Evolutionary conservation across 257 asterid species (phyloP).

Genomic region (Knoxia roxburghii): DNA sequence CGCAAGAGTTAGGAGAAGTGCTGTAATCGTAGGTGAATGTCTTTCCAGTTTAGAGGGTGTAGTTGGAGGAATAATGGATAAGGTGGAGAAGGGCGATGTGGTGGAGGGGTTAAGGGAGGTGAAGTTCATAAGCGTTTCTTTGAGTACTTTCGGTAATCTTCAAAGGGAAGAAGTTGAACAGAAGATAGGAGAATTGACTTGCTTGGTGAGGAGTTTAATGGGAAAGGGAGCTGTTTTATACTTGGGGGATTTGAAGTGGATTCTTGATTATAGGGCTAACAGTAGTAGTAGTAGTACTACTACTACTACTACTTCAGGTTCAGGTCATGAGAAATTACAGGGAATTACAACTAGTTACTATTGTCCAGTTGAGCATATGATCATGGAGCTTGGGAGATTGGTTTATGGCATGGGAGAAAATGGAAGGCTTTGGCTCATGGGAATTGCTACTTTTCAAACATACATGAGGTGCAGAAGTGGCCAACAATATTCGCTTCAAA

Average conservation of each 20-base stretch:
- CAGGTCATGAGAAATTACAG: conserved; percentile 21
- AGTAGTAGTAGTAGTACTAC: too few species aligned
- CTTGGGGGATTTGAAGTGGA: conserved; percentile 80
- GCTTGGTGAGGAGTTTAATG: conserved; percentile 45
- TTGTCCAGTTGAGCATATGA: conserved; percentile 76
- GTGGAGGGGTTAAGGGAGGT: conserved; percentile 44
- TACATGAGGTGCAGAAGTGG: conserved; percentile 64
- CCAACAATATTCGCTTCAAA: conserved; percentile 55
- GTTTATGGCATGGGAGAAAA: conserved; percentile 40
- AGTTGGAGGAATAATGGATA: conserved; percentile 47
- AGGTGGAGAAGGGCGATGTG: conserved; percentile 46
- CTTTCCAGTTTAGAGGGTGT: conserved; percentile 37
- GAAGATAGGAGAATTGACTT: conserved; percentile 50
- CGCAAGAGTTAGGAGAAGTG: conserved; percentile 30
- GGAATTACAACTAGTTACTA: conserved; percentile 32
- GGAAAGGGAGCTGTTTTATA: conserved; percentile 69
- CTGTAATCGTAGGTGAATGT: conserved; percentile 62
- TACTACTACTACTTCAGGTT: too few species aligned
- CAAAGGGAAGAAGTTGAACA: conserved; percentile 54
- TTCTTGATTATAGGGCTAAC: conserved; percentile 47
- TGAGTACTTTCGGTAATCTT: conserved; percentile 45
- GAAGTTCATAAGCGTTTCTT: conserved; percentile 51
- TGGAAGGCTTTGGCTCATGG: conserved; percentile 66
- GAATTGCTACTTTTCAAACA: conserved; percentile 70
- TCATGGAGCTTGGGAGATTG: conserved; percentile 66